Base-by-base conservation (phyloP, 345 rosid species). In the Sisymbrium irio region DNA sequence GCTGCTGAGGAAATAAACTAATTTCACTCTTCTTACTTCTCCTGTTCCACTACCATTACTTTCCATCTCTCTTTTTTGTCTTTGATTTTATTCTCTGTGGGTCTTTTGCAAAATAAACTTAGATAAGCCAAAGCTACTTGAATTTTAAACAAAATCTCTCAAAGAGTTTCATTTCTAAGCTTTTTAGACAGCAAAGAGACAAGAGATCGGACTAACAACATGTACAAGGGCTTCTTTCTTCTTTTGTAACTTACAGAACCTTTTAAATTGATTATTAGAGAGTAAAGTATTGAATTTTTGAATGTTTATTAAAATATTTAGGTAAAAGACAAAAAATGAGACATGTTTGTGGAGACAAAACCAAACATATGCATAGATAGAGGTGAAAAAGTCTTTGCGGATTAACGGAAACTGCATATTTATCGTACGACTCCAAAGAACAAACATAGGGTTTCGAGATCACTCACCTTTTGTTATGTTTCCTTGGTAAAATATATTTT, bases 1-100 rank as follows among this genome's bases (percentile, higher is more conserved):
- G 69, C 81, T 86, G 69, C 82, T 86, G 6, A 84, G 89, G 84
- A 89, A 91, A 75, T 87, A 89, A n/a, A 89, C 67, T 68, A 91
- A 78, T 65, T 87, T 85, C 75, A 89, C 25, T 75, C 85, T 79
- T 74, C 94, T 84, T 47, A 79, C 72, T 81, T 88, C 85, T 67
- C 86, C 67, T 61, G 62, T 84, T 62, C 86, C 58, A 28, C 28
- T 27, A 27, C 71, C 72, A 62, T 76, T 76, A 69, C 57, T 76
- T 42, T 72, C 80, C 66, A 67, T 78, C 27, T 66, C 53, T 59
- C 53, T 71, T 13, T 14, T 7, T 70, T 20, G 60, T 53, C 32
- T 51, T 63, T 55, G 7, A 11, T 45, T 55, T 14, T 45, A 62
- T 65, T 37, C 67, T 57, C 55, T 64, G 70, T 30, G 37, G 20